Conservation (phyloP, 169 alveolate genomes). For the Toxoplasma gondii region DNA sequence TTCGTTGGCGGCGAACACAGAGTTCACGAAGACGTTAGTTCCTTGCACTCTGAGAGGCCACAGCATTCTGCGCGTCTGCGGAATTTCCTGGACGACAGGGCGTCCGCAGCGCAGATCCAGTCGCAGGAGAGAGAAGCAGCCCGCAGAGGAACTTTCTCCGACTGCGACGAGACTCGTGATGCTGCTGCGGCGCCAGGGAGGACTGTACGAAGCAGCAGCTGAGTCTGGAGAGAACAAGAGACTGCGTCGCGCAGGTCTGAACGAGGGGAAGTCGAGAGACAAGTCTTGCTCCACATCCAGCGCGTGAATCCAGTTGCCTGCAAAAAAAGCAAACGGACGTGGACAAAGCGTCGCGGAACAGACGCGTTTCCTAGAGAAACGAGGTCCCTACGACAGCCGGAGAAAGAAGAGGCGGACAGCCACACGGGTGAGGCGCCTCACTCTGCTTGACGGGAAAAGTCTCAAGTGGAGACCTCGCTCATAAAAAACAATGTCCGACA, state of each 20-base stretch:
- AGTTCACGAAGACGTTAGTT: constrained; percentile 17
- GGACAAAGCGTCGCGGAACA: background rate
- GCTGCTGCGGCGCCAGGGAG: constrained; percentile 39
- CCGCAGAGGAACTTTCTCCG: constrained; percentile 42
- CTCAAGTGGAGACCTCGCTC: too few relatives aligned
- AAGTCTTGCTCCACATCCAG: constrained; percentile 37
- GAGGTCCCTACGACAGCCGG: background rate
- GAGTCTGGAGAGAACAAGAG: background rate
- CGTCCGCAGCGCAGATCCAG: constrained; percentile 27
- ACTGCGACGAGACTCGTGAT: constrained; percentile 35
- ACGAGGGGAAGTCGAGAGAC: background rate
- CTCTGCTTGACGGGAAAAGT: background rate
- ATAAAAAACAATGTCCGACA: too few relatives aligned
- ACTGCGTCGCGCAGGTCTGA: background rate
- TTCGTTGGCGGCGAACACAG: constrained; percentile 38
- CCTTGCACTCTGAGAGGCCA: constrained; percentile 54
- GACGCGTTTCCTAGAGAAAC: background rate
- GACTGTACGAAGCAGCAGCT: background rate
- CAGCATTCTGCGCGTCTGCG: constrained; percentile 38
- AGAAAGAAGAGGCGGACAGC: background rate
- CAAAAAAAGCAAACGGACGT: background rate
- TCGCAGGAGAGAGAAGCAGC: constrained; percentile 47
- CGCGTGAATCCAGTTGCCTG: constrained; percentile 59
- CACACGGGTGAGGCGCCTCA: background rate
- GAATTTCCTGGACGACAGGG: constrained; percentile 34